Percentiles rank a stretch among this genome's conserved stretches.
Conservation (phyloP, 306 rosid species). For the Vigna hirtella region DNA sequence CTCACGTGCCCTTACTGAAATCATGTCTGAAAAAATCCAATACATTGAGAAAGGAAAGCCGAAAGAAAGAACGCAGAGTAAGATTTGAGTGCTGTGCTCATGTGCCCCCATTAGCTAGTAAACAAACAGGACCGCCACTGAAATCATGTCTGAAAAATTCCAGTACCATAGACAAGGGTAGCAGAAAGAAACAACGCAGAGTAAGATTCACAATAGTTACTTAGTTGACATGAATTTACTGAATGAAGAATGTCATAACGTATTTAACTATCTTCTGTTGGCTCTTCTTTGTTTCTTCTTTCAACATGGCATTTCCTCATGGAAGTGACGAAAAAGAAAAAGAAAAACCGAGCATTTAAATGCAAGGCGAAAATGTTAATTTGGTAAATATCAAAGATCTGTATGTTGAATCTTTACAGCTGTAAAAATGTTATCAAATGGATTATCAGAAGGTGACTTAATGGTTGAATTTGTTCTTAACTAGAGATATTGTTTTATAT, state of each 20-base stretch:
- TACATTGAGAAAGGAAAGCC: conserved; percentile 34
- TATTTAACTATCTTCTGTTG: background rate
- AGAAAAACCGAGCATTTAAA: background rate
- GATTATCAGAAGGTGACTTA: too few relatives aligned
- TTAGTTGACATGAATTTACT: conserved; percentile 29
- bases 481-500: too few relatives aligned
- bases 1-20: conserved; percentile 28
- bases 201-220: conserved; percentile 55
- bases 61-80: conserved; percentile 47
- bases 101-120: background rate
- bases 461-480: too few relatives aligned
- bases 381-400: background rate
- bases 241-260: background rate
- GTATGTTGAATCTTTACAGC: background rate
- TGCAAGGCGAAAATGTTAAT: too few relatives aligned
- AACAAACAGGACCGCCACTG: conserved; percentile 41
- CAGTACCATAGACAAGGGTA: conserved; percentile 34
- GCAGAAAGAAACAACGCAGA: conserved; percentile 41
- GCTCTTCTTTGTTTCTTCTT: conserved; percentile 24
- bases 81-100: conserved; percentile 39
- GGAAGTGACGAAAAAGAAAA: background rate
- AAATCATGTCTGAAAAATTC: conserved; percentile 50
- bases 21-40: conserved; percentile 46
- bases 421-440: too few relatives aligned
- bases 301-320: conserved; percentile 5